Evolutionary conservation across 1,284 basidiomycete species (phyloP).

Genomic region (Cronartium quercuum): DNA sequence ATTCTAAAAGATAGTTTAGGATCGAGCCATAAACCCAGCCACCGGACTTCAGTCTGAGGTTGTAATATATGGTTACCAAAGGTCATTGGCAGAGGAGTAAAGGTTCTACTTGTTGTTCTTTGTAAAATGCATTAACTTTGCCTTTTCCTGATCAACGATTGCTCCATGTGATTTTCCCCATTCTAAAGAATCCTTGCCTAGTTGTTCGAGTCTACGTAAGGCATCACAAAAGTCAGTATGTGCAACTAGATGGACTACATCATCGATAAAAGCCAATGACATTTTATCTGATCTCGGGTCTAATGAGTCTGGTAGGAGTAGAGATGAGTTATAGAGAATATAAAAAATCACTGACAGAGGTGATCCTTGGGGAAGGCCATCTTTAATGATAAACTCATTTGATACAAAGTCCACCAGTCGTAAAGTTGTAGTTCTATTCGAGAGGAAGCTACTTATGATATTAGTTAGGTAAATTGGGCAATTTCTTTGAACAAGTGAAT

Average conservation of each 20-base stretch:
- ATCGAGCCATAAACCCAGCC: not conserved
- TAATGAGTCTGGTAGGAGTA: not conserved
- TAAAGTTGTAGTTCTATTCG: not conserved
- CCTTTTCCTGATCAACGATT: constrained; percentile 18
- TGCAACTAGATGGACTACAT: constrained; percentile 12
- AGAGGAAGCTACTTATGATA: not conserved
- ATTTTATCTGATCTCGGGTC: not conserved
- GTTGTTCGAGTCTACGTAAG: not conserved
- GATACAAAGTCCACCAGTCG: too few species aligned
- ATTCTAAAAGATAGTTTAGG: not conserved
- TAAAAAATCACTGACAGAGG: too few species aligned
- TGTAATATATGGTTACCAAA: not conserved
- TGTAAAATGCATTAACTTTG: constrained; percentile 3
- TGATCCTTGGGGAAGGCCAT: constrained; percentile 3
- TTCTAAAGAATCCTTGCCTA: not conserved
- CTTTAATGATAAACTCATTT: not conserved
- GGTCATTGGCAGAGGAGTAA: not conserved
- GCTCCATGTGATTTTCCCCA: constrained; percentile 2
- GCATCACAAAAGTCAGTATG: not conserved
- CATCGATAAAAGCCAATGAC: constrained; percentile 14
- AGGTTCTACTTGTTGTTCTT: not conserved
- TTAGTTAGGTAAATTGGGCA: not conserved
- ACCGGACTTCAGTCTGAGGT: not conserved
- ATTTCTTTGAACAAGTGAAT: not conserved
- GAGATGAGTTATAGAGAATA: constrained; percentile 7